phyloP scores from a whole-genome alignment of 140 eudicot species.

The Bidens hawaiensis region DNA sequence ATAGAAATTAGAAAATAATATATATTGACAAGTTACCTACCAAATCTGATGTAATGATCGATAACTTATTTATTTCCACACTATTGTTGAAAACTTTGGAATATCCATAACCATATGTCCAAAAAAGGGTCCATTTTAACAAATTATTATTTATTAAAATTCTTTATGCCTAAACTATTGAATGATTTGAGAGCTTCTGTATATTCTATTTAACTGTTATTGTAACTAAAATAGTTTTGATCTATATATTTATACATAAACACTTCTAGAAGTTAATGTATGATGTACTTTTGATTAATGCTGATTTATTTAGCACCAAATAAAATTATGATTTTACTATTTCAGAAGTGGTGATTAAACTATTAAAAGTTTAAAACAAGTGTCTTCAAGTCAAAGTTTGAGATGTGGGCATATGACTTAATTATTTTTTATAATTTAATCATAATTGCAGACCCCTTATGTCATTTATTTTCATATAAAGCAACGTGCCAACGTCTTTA shows the following conservation, averaged over 20 bases:
- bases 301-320: not conserved
- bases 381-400: slow-evolving; percentile 14
- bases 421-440: not conserved
- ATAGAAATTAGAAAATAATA: not conserved
- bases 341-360: not conserved
- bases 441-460: slow-evolving; percentile 9
- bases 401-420: slow-evolving; percentile 15
- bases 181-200: too few relatives aligned
- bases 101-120: not conserved
- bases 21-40: not conserved
- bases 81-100: not conserved
- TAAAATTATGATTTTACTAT: not conserved
- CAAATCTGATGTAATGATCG: not conserved
- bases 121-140: not conserved
- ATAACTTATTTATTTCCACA: not conserved
- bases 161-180: too few relatives aligned
- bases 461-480: slow-evolving; percentile 5
- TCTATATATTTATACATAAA: too few relatives aligned
- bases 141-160: too few relatives aligned
- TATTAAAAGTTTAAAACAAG: not conserved
- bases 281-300: too few relatives aligned
- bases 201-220: too few relatives aligned
- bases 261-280: too few relatives aligned
- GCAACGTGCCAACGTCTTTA: slow-evolving; percentile 23
- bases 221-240: not conserved